Evolutionary conservation across 768 basidiomycete species (phyloP), one percentile per base, ranked within the genome.

Genomic region (Leccinum subgranulosum): DNA sequence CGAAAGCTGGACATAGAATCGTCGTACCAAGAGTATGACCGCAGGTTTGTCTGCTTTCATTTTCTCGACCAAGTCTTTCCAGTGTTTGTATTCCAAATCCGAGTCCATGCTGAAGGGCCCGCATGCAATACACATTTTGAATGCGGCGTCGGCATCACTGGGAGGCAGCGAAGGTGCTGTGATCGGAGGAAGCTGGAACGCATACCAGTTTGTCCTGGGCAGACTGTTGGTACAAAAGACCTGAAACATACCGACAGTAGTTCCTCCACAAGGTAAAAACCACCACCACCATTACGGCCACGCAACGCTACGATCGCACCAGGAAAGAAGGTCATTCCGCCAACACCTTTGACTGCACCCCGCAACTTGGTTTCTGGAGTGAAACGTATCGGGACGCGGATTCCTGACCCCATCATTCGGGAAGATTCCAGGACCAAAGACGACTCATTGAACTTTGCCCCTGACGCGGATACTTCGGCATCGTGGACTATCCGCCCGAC

Each of bases 261-360:
- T 9, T 39, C 36, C 1, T 39, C 36, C 36, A 0, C 36, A 9
- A 28, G 90, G 74, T 98, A 98, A 75, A 85, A 85, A 3, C 86
- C 89, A 6, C 92, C 94, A 2, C 94, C 92, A 1, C 94, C 94
- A 71, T 98, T 98, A 69, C 82, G 84, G 0, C 97, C 97, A 59
- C 85, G 90, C 31, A 98, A 67, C 0, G 88, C 94, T 2, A 88
- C 88, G 52, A 98, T 84, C 28, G 86, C 86, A 4, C 97, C 97
- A 5, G 94, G 93, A 67, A 95, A 98, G 43, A 98, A 68, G 1
- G 90, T 87, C 10, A 87, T 73, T 0, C 85, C 84, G 15, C 81
- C 82, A 10, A 83, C 76, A 11, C 89, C 90, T 55, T 79, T 79
- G 14, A 77, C 66, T 1, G 82, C 80, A 17, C 86, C 86, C 39